These are phyloP conservation scores for Hortiboletus rubellus DNA, from an alignment of 1,284 basidiomycete genomes.

Conservation along the genomic window DNA sequence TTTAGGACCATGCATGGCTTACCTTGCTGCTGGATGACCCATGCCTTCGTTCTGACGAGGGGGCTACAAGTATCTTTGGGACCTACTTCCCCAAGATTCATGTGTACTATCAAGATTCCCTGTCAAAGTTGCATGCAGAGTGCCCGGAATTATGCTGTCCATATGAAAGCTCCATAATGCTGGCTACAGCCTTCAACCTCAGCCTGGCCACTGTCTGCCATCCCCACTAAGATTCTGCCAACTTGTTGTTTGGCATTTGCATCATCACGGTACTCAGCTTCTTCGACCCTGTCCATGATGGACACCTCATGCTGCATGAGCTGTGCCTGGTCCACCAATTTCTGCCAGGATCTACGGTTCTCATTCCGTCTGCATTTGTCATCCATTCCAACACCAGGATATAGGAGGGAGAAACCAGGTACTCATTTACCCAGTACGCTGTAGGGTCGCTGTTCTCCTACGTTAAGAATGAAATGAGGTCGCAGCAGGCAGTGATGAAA, in stretches of 20 bases:
- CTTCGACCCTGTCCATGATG: not conserved
- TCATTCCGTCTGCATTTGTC: not conserved
- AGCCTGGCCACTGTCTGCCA: not conserved
- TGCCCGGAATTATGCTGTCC: not conserved
- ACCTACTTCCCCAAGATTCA: constrained; percentile 2
- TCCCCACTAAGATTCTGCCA: not conserved
- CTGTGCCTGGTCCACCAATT: not conserved
- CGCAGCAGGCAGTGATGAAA: too few relatives aligned
- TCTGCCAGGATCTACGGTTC: not conserved
- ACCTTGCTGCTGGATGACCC: not conserved
- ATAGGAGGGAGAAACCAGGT: not conserved
- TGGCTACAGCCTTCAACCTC: not conserved
- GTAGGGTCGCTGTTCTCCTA: not conserved
- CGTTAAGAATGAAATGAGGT: not conserved
- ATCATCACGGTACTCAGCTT: not conserved
- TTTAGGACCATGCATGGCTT: not conserved
- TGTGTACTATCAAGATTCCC: not conserved
- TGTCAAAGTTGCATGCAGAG: not conserved
- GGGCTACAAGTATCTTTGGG: not conserved
- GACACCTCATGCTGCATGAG: not conserved
- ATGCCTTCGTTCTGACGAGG: not conserved
- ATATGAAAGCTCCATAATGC: not conserved
- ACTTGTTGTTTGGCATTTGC: not conserved
- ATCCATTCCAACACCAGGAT: not conserved
- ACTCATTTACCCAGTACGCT: not conserved